phyloP scores from a whole-genome alignment of 352 stramenopile species.

The Phytophthora palmivora region DNA sequence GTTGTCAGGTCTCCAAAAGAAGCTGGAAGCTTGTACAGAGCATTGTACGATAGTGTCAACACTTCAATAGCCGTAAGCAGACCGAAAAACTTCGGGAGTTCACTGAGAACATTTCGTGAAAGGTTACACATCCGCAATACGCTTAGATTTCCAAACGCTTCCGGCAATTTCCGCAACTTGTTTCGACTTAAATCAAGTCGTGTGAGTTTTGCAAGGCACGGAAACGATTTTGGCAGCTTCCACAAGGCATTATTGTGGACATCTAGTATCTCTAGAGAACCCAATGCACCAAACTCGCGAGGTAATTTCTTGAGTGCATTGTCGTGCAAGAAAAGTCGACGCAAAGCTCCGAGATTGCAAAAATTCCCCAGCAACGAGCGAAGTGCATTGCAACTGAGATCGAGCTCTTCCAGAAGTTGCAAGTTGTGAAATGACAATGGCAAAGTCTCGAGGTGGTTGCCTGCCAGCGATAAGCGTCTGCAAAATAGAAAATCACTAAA shows the following conservation, averaged over 20 bases:
- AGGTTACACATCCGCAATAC: constrained; percentile 51
- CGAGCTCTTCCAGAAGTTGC: constrained; percentile 36
- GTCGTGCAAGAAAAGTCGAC: constrained; percentile 46
- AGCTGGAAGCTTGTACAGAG: constrained; percentile 45
- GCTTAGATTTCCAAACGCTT: constrained; percentile 55
- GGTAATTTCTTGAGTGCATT: constrained; percentile 47
- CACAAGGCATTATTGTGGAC: constrained; percentile 46
- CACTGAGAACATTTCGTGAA: constrained; percentile 40
- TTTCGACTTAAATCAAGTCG: constrained; percentile 56
- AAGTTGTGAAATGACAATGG: constrained; percentile 66
- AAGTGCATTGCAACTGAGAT: constrained; percentile 57
- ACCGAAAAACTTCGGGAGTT: constrained; percentile 54
- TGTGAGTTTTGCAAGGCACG: constrained; percentile 42
- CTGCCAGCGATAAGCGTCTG: constrained; percentile 57
- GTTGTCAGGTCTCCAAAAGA: constrained; percentile 47
- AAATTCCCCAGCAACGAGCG: constrained; percentile 60
- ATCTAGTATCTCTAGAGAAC: constrained; percentile 46
- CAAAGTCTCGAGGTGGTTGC: constrained; percentile 60
- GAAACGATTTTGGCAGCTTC: constrained; percentile 58
- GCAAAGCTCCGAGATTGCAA: constrained; percentile 47
- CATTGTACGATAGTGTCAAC: constrained; percentile 49
- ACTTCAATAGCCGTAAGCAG: constrained; percentile 34
- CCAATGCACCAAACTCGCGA: constrained; percentile 50
- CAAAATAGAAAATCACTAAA: not conserved
- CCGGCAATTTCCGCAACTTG: constrained; percentile 46